Conservation (phyloP, 441 rosid genomes). For the Croton setiger region DNA sequence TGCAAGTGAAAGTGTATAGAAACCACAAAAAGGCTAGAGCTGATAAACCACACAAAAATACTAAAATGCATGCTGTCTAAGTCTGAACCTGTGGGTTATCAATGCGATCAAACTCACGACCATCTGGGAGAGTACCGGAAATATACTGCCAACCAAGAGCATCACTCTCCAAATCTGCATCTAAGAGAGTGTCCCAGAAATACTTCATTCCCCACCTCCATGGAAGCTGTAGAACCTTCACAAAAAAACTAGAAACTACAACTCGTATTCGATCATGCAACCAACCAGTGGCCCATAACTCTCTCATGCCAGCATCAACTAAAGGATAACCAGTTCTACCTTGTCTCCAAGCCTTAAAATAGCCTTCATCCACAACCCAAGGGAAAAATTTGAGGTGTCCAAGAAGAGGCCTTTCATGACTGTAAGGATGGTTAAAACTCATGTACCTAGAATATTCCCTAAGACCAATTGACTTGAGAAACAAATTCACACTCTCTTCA, state of each 20-base stretch:
- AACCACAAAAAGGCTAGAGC: neutral
- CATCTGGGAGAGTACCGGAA: conserved; percentile 87
- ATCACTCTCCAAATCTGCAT: conserved; percentile 94
- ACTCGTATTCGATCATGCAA: conserved; percentile 93
- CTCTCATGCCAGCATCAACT: conserved; percentile 99
- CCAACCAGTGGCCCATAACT: conserved; percentile 99
- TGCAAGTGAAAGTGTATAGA: neutral
- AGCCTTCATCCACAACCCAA: conserved; percentile 79
- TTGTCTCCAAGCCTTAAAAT: conserved; percentile 98
- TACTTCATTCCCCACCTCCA: conserved; percentile 99
- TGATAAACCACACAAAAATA: neutral
- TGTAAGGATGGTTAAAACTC: conserved; percentile 92
- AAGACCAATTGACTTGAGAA: conserved; percentile 92
- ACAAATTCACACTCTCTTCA: conserved; percentile 87
- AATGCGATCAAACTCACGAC: conserved; percentile 84
- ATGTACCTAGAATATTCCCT: conserved; percentile 91
- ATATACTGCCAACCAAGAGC: conserved; percentile 99
- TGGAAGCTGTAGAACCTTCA: conserved; percentile 92
- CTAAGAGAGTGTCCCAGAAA: conserved; percentile 97
- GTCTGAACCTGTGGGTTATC: conserved; percentile 84
- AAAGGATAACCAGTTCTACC: conserved; percentile 96
- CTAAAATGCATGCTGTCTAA: neutral
- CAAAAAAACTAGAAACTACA: conserved; percentile 97
- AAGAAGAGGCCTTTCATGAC: conserved; percentile 91
- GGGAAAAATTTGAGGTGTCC: conserved; percentile 94